A percentile compares a stretch with the other conserved stretches of the same genome.
phyloP scores from a whole-genome alignment of 176 grass and related monocot genomes.

The Zea mays region Zm-B73-REFERENCE-NAM-5.0 NC_050096.1:301985001-301985500 shows the following conservation, averaged over 20 bases:
- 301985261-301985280: constrained; percentile 60
- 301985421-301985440: no score
- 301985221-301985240: constrained; percentile 36
- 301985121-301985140: constrained; percentile 36
- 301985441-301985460: no score
- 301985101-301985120: constrained; percentile 8
- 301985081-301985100: constrained; percentile 64
- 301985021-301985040: constrained; percentile 38
- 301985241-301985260: constrained; percentile 70
- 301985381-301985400: constrained; percentile 32
- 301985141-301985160: constrained; percentile 86
- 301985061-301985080: constrained; percentile 72
- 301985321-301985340: constrained; percentile 63
- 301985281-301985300: constrained; percentile 49
- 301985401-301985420: not conserved
- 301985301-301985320: constrained; percentile 72
- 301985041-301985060: constrained; percentile 48
- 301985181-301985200: constrained; percentile 63
- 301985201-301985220: constrained; percentile 50
- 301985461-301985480: no score
- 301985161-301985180: constrained; percentile 58
- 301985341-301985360: constrained; percentile 61
- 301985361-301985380: constrained; percentile 76
- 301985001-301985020: constrained; percentile 54
- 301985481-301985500: no score